These are phyloP conservation scores for Paxillus rubicundulus DNA, from an alignment of 768 basidiomycete genomes.

Conservation along the genomic window DNA sequence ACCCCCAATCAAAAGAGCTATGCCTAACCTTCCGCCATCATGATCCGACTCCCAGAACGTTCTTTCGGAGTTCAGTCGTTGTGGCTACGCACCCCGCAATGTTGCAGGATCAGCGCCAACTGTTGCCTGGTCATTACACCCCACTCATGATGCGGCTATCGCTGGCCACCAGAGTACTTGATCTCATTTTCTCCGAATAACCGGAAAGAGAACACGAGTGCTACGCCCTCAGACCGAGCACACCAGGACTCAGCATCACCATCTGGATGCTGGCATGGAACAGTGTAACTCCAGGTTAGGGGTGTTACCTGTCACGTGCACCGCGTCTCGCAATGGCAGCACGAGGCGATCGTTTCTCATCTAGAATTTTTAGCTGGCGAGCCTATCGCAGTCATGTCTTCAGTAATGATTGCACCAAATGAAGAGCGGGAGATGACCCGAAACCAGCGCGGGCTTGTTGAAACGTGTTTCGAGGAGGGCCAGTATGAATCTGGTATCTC, in stretches of 20 bases:
- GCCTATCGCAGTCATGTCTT: not conserved
- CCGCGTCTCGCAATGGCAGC: constrained; percentile 11
- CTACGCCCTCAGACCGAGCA: no score
- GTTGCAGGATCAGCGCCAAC: no score
- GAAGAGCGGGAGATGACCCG: constrained; percentile 45
- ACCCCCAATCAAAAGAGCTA: not conserved
- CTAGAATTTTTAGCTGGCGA: no score
- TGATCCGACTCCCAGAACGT: not conserved
- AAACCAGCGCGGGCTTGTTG: constrained; percentile 56
- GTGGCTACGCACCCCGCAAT: not conserved
- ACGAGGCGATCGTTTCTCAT: not conserved
- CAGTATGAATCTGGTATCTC: constrained; percentile 70
- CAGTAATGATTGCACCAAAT: constrained; percentile 10
- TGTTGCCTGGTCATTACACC: no score
- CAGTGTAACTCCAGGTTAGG: no score
- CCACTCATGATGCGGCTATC: no score
- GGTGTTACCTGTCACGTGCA: constrained; percentile 21
- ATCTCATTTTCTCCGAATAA: no score
- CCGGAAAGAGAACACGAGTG: no score
- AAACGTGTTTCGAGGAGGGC: constrained; percentile 74
- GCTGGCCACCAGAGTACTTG: no score
- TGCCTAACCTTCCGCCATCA: not conserved
- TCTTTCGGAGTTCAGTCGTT: no score
- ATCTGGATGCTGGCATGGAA: no score
- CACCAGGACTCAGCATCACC: no score